Evolutionary conservation across 805 yeast genomes (phyloP).

Genomic region (Yamadazyma sp.): DNA sequence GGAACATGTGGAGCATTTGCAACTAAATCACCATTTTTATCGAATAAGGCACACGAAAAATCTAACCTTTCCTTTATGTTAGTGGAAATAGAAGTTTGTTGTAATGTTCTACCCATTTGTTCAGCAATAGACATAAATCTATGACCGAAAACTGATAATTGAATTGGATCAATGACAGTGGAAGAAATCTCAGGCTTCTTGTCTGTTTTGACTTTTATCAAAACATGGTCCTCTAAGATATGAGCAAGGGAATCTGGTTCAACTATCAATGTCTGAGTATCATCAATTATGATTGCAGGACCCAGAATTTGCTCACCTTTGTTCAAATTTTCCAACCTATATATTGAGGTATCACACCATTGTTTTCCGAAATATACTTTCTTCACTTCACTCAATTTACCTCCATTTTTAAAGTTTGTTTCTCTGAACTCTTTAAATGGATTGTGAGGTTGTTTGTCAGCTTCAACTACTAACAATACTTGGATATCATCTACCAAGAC

Average conservation of each 20-base stretch:
- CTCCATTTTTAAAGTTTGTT: not conserved
- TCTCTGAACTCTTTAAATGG: conserved; percentile 42
- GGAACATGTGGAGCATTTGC: conserved; percentile 48
- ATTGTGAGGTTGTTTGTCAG: conserved; percentile 45
- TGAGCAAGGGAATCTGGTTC: conserved; percentile 31
- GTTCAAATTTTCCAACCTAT: conserved; percentile 19
- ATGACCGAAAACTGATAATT: conserved; percentile 40
- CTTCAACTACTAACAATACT: conserved; percentile 57
- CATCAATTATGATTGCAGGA: conserved; percentile 35
- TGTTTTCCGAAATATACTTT: conserved; percentile 25
- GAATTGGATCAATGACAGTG: conserved; percentile 33
- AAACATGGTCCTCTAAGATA: conserved; percentile 27
- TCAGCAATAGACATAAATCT: conserved; percentile 39
- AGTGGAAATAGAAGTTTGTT: conserved; percentile 44
- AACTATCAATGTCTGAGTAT: conserved; percentile 28
- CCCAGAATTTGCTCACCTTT: conserved; percentile 22
- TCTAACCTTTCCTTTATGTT: conserved; percentile 45
- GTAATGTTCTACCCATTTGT: conserved; percentile 45
- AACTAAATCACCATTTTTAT: conserved; percentile 39
- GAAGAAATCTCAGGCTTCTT: conserved; percentile 20
- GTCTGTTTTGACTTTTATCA: conserved; percentile 27
- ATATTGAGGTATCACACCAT: conserved; percentile 26
- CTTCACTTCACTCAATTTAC: not conserved
- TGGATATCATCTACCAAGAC: conserved; percentile 39
- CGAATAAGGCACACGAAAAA: conserved; percentile 45